phyloP scores from a whole-genome alignment of 1,139 yeast genomes.

The Geotrichum restrictum region DNA sequence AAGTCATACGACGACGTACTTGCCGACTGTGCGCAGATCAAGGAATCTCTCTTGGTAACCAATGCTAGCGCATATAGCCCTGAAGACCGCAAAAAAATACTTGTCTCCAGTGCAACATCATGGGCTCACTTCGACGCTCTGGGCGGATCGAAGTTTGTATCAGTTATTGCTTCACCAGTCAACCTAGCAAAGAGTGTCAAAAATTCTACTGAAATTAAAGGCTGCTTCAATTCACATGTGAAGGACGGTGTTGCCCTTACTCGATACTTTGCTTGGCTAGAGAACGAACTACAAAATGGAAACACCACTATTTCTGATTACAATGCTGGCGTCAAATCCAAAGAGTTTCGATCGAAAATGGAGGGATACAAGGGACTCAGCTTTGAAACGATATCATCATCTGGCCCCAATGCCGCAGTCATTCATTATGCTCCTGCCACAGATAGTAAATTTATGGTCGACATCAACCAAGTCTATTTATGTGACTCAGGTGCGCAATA shows the following conservation, averaged over 20 bases:
- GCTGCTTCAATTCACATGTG: conserved; percentile 73
- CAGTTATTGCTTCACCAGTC: conserved; percentile 53
- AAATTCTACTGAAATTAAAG: conserved; percentile 65
- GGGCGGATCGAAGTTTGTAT: conserved; percentile 44
- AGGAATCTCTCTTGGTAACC: conserved; percentile 39
- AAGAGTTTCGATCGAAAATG: conserved; percentile 54
- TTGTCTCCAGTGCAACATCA: conserved; percentile 64
- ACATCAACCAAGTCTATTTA: conserved; percentile 73
- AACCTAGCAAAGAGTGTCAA: conserved; percentile 75
- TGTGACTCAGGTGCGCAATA: conserved; percentile 95
- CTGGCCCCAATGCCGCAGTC: conserved; percentile 90
- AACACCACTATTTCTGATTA: conserved; percentile 68
- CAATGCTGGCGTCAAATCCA: conserved; percentile 66
- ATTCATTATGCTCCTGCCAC: conserved; percentile 82
- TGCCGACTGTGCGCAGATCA: conserved; percentile 34
- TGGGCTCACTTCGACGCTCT: conserved; percentile 73
- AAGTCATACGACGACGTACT: conserved; percentile 39
- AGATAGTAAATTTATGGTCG: conserved; percentile 61
- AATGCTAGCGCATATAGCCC: conserved; percentile 20
- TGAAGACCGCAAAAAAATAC: conserved; percentile 38
- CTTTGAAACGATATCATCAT: conserved; percentile 86
- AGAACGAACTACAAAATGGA: conserved; percentile 52
- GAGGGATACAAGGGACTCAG: conserved; percentile 72
- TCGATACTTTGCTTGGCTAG: conserved; percentile 84
- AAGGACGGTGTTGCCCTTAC: conserved; percentile 84